Base-by-base conservation (phyloP, 75 land plant genomes). In the Ceratopteris richardii region DNA sequence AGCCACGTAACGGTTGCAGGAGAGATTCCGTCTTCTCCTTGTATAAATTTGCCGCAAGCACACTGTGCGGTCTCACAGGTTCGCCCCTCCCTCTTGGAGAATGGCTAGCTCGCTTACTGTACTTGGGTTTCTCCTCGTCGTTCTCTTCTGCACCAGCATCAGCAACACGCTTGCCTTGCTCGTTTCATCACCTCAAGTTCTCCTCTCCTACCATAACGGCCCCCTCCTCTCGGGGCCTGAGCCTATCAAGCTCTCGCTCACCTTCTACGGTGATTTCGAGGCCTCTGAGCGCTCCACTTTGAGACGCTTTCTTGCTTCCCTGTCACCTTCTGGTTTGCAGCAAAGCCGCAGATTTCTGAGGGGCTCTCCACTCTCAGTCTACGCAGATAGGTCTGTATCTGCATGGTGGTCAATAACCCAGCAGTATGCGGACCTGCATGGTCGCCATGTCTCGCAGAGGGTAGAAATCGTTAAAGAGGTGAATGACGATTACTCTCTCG, bases 181-280 rank as follows among this genome's bases (percentile, higher is more conserved):
- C 42, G 9, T 40, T 40, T 9, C 12, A 9, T 14, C 42, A 9
- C 12, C 42, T 23, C 83, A 87, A 0, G 24, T 68, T 7, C 29
- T 75, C 12, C 53, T 87, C 18, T 62, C 70, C 11, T 87, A 87
- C 74, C 91, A 87, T 74, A 72, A 74, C 13, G 91, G 91, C 1
- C 52, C 64, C 13, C 44, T 87, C 1, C 72, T 87, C 19, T 54
- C 86, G 19, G 80, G 85, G 21, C 56, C 65, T 29, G 23, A 11
- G 11, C n/a, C 68, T 60, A 59, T 85, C 44, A 51, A 69, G 29
- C 77, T 79, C 26, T 56, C 44, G 24, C 21, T 88, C 42, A 46
- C 85, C n/a, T 88, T 89, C 89, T 88, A 88, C 52, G 93, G 93
- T 0, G 31, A 51, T 19, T 88, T 88, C 80, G 56, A 71, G 1